phyloP scores from a whole-genome alignment of 805 yeast genomes.

The Pichia eremophila region DNA sequence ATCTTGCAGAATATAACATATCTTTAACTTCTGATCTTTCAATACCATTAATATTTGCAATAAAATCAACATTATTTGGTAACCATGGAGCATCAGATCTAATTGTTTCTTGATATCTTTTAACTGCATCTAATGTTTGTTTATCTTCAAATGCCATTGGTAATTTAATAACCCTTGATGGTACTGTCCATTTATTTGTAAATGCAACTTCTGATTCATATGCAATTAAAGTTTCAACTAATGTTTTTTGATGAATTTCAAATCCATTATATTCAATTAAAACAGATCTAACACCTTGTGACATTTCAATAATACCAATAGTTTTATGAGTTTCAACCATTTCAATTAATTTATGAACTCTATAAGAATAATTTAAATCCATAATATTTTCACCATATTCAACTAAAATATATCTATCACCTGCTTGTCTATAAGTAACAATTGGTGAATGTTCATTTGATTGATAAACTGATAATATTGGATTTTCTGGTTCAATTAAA shows the following conservation, averaged over 20 bases:
- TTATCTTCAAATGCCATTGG: slow-evolving; percentile 97
- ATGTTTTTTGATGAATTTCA: slow-evolving; percentile 47
- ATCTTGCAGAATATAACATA: slow-evolving; percentile 82
- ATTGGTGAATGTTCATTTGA: slow-evolving; percentile 47
- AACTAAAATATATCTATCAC: slow-evolving; percentile 84
- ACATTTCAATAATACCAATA: slow-evolving; percentile 85
- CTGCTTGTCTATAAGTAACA: slow-evolving; percentile 90
- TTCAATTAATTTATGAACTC: slow-evolving; percentile 75
- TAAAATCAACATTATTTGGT: slow-evolving; percentile 94
- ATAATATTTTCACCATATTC: slow-evolving; percentile 87
- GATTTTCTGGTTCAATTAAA: slow-evolving; percentile 47
- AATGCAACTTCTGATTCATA: slow-evolving; percentile 68
- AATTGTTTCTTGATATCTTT: slow-evolving; percentile 87
- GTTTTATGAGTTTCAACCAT: slow-evolving; percentile 58
- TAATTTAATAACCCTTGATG: slow-evolving; percentile 69
- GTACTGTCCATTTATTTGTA: slow-evolving; percentile 76
- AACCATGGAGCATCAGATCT: slow-evolving; percentile 94
- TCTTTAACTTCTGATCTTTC: slow-evolving; percentile 67
- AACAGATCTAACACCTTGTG: slow-evolving; percentile 94
- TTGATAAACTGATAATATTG: slow-evolving; percentile 51
- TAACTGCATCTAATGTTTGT: slow-evolving; percentile 80
- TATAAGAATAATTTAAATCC: slow-evolving; percentile 78
- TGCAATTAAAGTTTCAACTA: slow-evolving; percentile 57
- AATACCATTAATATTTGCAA: slow-evolving; percentile 80
- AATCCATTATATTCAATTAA: slow-evolving; percentile 72